Evolutionary conservation across 2,329 filamentous ascomycete genomes (phyloP).

Genomic region (Huntiella moniliformis): DNA sequence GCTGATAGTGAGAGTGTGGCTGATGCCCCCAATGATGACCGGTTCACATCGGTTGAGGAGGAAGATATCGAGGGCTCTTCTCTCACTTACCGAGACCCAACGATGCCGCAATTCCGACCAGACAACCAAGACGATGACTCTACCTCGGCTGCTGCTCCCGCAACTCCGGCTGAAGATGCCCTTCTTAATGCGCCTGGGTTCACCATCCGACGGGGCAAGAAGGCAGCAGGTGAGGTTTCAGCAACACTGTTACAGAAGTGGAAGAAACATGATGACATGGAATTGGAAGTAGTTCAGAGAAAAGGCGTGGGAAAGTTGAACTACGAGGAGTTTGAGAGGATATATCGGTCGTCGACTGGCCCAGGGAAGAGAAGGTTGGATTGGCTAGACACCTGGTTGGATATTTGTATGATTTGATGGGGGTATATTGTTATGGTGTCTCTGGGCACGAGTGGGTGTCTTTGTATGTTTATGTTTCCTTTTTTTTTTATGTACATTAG

Average conservation of each 20-base stretch:
- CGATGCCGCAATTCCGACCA: conserved; percentile 51
- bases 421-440: not conserved
- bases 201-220: not conserved
- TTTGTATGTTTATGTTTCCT: not conserved
- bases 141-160: not conserved
- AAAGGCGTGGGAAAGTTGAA: conserved; percentile 66
- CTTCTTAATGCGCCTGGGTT: conserved; percentile 1
- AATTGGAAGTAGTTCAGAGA: conserved; percentile 47
- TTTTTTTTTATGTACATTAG: not conserved
- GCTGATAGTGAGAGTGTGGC: not conserved
- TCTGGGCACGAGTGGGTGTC: no score
- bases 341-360: conserved; percentile 49
- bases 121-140: conserved; percentile 21
- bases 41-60: not conserved
- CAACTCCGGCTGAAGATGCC: not conserved
- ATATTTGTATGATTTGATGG: conserved; percentile 47
- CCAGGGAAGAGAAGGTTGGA: conserved; percentile 37
- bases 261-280: conserved; percentile 42
- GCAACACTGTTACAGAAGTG: conserved; percentile 24
- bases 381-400: conserved; percentile 82
- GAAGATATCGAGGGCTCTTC: not conserved
- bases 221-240: no score
- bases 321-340: conserved; percentile 61
- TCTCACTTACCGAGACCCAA: conserved; percentile 33
- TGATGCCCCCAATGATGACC: not conserved